Evolutionary conservation across 495 filamentous ascomycete genomes (phyloP).

Genomic region (Darksidea phi): DNA sequence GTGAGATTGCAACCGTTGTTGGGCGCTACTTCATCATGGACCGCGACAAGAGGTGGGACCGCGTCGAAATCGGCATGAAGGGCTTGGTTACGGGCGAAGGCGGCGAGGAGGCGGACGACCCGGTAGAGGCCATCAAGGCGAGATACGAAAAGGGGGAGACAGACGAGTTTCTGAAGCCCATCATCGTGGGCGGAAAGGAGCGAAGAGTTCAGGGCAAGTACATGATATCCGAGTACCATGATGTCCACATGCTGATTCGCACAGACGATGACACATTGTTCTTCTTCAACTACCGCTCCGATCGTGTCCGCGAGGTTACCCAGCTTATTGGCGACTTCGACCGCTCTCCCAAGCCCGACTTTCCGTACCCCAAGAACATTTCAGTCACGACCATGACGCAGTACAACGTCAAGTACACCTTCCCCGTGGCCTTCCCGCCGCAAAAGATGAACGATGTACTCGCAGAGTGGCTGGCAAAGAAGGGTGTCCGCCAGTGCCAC

Average conservation of each 20-base stretch:
- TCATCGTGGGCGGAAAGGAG: constrained; percentile 85
- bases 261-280: constrained; percentile 89
- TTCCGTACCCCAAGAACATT: constrained; percentile 91
- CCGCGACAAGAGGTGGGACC: constrained; percentile 98
- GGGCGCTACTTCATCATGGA: constrained; percentile 99
- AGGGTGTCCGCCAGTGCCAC: constrained; percentile 87
- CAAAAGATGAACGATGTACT: constrained; percentile 96
- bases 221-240: constrained; percentile 5
- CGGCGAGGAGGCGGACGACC: constrained; percentile 76
- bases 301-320: constrained; percentile 94
- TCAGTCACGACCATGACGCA: constrained; percentile 96
- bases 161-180: constrained; percentile 98
- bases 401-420: constrained; percentile 94
- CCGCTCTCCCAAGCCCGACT: constrained; percentile 83
- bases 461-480: constrained; percentile 89
- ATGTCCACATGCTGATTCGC: constrained; percentile 21
- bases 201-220: constrained; percentile 73
- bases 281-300: constrained; percentile 99
- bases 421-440: constrained; percentile 88
- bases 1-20: constrained; percentile 88
- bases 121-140: constrained; percentile 80
- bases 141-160: constrained; percentile 84
- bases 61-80: constrained; percentile 84
- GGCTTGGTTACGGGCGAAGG: constrained; percentile 83
- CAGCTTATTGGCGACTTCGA: constrained; percentile 90